Base-by-base conservation (phyloP, 306 rosid species). In the Potentilla sterilis region DNA sequence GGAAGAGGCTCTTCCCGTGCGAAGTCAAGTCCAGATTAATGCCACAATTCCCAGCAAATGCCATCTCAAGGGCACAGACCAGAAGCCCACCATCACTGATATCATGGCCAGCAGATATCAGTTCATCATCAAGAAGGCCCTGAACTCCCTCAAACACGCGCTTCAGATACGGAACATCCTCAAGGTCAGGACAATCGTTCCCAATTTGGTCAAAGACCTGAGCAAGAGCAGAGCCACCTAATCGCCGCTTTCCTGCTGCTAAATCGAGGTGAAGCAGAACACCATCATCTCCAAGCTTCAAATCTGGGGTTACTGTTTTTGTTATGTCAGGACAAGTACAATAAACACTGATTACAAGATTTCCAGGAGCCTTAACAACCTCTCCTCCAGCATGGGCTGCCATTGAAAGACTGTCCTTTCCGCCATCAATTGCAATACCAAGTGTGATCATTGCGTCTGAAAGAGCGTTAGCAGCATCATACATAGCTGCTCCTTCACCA, bases 401-500 rank as follows among this genome's bases (percentile, higher is more conserved):
- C 98, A 92, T 92, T 70, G 98, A 92, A 72, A 93, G 88, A 66
- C 97, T 93, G 85, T 93, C 98, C 80, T 93, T 93, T 41, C 98
- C 98, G 28, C 96, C 98, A 83, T 93, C 97, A 83, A 93, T 90
- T 76, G 97, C 98, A 77, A 93, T 89, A 62, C 97, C 97, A 65
- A 90, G 95, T 80, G 89, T 90, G 80, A 93, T 86, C 97, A 93
- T 90, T 32, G 98, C 89, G 57, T 93, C 95, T 0, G 91, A 86
- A 62, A 93, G 81, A 80, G 95, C 86, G 59, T 67, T 69, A 5
- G 96, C 98, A 71, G 95, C 97, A 77, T 93, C 97, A 70, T 93
- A 93, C 95, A 90, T 90, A 22, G 92, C 91, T 52, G 97, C 95
- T 67, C 98, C 97, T 85, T 93, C 98, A 75, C 97, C 98, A 58